These are phyloP conservation scores for Pyrenophora seminiperda DNA, from an alignment of 2,329 filamentous ascomycete genomes.

Conservation along the genomic window DNA sequence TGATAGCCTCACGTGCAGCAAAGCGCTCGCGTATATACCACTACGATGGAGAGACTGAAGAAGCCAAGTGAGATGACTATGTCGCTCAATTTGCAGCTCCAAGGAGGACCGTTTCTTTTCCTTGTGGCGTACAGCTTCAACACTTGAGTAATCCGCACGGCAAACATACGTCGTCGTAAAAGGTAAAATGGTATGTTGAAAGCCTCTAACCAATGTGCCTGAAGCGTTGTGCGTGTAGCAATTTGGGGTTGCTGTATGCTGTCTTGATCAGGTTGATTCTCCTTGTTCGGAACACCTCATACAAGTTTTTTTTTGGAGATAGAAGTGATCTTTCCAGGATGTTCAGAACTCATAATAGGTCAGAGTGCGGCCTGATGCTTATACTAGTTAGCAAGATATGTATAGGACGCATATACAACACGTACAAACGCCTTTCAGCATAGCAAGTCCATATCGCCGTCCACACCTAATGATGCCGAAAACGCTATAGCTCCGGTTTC, in stretches of 20 bases:
- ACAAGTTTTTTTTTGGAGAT: background rate
- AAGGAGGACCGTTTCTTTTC: too few species aligned
- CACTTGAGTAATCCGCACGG: too few species aligned
- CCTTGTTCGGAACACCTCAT: constrained; percentile 7
- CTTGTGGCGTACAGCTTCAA: too few species aligned
- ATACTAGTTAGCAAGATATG: too few species aligned
- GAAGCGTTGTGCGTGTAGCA: background rate
- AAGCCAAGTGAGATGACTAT: background rate
- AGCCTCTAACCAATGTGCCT: background rate
- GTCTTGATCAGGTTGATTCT: constrained; percentile 2
- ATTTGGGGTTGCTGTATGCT: constrained; percentile 1
- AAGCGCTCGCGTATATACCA: background rate
- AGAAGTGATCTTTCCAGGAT: too few species aligned
- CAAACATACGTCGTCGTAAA: too few species aligned
- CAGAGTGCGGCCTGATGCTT: too few species aligned
- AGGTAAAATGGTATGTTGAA: background rate
- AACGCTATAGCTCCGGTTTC: constrained; percentile 16
- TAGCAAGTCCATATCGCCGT: too few species aligned
- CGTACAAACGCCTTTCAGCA: background rate
- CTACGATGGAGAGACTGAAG: background rate
- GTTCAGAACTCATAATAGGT: too few species aligned
- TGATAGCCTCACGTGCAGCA: constrained; percentile 17
- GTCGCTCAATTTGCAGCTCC: too few species aligned
- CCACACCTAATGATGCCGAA: too few species aligned
- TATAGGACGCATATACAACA: background rate